Percentiles rank a stretch among this genome's conserved stretches.
Evolutionary conservation across 2,329 filamentous ascomycete genomes (phyloP).

Genomic region (Blumeriella jaapii): DNA sequence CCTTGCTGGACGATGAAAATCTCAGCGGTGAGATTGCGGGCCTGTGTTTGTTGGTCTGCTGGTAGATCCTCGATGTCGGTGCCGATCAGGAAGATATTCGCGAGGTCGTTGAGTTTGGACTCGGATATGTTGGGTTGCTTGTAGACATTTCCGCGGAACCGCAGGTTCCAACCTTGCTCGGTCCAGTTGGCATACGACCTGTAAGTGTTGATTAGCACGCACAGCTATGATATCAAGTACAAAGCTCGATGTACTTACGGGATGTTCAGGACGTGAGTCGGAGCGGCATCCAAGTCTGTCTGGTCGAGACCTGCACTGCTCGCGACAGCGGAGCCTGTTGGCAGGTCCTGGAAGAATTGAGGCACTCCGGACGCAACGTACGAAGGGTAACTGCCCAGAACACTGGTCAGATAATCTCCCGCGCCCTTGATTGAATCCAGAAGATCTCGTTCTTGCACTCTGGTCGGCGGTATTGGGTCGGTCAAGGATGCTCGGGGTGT

Average conservation of each 20-base stretch:
- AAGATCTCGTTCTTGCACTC: slow-evolving; percentile 33
- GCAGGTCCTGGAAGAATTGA: slow-evolving; percentile 56
- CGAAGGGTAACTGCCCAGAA: slow-evolving; percentile 44
- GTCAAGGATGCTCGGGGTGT: slow-evolving; percentile 35
- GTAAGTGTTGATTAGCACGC: slow-evolving; percentile 6
- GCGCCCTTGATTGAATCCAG: slow-evolving; percentile 37
- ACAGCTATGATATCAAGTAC: no score
- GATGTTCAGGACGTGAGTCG: slow-evolving; percentile 60
- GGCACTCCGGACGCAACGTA: slow-evolving; percentile 54
- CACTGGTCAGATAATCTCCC: slow-evolving; percentile 37
- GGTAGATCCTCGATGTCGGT: slow-evolving; percentile 49
- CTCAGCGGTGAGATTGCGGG: slow-evolving; percentile 59
- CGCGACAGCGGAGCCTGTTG: slow-evolving; percentile 47
- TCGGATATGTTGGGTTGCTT: slow-evolving; percentile 60
- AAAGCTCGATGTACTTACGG: slow-evolving; percentile 33
- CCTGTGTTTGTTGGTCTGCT: slow-evolving; percentile 48
- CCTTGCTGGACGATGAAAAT: slow-evolving; percentile 69
- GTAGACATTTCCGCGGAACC: slow-evolving; percentile 72
- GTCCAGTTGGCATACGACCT: slow-evolving; percentile 69
- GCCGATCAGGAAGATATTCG: slow-evolving; percentile 59
- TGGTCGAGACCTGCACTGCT: slow-evolving; percentile 49
- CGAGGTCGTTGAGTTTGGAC: slow-evolving; percentile 53
- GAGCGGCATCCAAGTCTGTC: slow-evolving; percentile 46
- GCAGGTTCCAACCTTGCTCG: slow-evolving; percentile 62
- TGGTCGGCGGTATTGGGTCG: slow-evolving; percentile 28